Base-by-base conservation (phyloP, 306 rosid genomes). In the Pyrus betulifolia region DNA sequence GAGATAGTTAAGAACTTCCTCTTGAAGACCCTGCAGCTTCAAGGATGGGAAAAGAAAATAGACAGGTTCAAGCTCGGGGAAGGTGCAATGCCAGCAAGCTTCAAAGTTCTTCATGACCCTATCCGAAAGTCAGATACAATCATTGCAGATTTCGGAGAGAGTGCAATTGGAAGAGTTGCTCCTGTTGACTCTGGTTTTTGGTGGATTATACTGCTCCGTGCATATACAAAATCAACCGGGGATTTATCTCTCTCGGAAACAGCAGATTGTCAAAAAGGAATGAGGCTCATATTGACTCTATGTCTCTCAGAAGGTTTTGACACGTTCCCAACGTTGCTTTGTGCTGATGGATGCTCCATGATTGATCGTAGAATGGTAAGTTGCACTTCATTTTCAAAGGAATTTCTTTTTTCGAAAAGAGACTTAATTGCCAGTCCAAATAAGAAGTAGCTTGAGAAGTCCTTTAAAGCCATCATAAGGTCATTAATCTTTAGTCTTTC, bases 111-210 rank as follows among this genome's bases (percentile, higher is more conserved):
- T 77, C 97, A 93, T 42, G 96, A 93, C 66, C 96, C 97, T 7
- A 46, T 45, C 35, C 79, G 96, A 76, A 93, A 90, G 71, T 83
- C 93, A 58, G 97, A 93, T 75, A 88, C 91, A 63, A 83, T 93
- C 60, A 78, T 87, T 77, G 97, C 97, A 72, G 97, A 93, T 87
- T 93, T 93, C 78, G 97, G 97, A 21, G 97, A 93, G 85, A 93
- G 93, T 87, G 97, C 97, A 25, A 93, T 93, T 57, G 97, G 97
- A 78, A 87, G 97, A 86, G 97, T 93, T 72, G 97, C 97, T 78
- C 97, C 97, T 38, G 97, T 93, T 74, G 97, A 93, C 84, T 93
- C 97, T 69, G 97, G 97, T 62, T 93, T 93, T 86, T 93, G 97
- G 97, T 93, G 97, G 97, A 93, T 93, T 82, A 93, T 93, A 79